Base-by-base conservation (phyloP, 495 filamentous ascomycete genomes). In the Podospora conica region DNA sequence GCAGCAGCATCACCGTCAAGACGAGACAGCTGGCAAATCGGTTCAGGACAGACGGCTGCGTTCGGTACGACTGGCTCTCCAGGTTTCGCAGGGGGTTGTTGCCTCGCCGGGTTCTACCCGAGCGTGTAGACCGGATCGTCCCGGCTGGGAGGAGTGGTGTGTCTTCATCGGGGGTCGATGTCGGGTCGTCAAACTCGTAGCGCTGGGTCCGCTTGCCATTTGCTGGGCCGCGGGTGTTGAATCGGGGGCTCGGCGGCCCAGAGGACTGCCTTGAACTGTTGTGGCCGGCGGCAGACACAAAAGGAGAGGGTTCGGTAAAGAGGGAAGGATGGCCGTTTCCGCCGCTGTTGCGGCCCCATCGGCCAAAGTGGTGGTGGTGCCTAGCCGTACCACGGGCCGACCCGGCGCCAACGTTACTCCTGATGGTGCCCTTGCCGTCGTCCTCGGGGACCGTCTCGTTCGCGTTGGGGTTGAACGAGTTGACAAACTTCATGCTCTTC, bases 401-500 rank as follows among this genome's bases (percentile, higher is more conserved):
- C 10, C 87, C 88, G 53, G 81, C 81, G 18, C 87, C 88, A 40
- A 81, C 81, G 69, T 82, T 85, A 68, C 83, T 86, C 60, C 85
- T 83, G 22, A 74, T 76, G 0, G 82, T 82, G 63, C 84, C 86
- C 70, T 80, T 80, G n/a, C 85, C 86, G 68, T 89, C 87, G 21
- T 82, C 82, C 7, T 92, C 89, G 24, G 80, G 65, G n/a, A 73
- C 75, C 12, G 86, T 84, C 60, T 91, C 88, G 53, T 83, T 81
- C 63, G 79, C 84, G 66, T 78, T 84, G 68, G 77, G 82, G 65
- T 87, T 90, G 48, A 88, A 87, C 65, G 90, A 91, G 76, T 91
- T 96, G n/a, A 91, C 90, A 71, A 98, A 98, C 71, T 98, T 98
- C 95, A 98, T 98, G 77, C 90, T 96, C 76, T 91, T 91, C 80